These are phyloP conservation scores for Capsella rubella DNA, from an alignment of 441 rosid species.

Conservation along the genomic window DNA sequence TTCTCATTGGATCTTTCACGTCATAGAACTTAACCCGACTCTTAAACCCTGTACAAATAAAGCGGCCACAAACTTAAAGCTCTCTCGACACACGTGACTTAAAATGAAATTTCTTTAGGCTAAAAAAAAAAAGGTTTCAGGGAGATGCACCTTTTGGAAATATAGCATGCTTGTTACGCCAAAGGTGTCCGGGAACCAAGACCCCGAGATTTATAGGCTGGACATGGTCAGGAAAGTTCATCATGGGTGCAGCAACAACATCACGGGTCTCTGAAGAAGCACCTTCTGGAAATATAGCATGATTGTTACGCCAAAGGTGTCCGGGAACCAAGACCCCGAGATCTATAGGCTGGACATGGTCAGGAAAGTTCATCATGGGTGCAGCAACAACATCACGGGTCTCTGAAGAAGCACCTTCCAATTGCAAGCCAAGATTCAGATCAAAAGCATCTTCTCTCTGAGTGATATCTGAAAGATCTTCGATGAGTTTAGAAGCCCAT, in stretches of 20 bases:
- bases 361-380: slow-evolving; percentile 27
- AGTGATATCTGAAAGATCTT: not conserved
- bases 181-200: slow-evolving; percentile 54
- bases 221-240: slow-evolving; percentile 40
- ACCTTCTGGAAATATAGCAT: slow-evolving; percentile 86
- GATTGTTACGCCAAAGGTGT: slow-evolving; percentile 65
- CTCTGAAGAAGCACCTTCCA: slow-evolving; percentile 52
- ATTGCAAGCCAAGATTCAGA: slow-evolving; percentile 53
- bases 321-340: slow-evolving; percentile 59
- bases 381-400: not conserved
- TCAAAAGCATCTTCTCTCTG: slow-evolving; percentile 40
- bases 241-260: slow-evolving; percentile 7
- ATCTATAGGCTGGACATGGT: slow-evolving; percentile 55
- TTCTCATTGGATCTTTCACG: slow-evolving; percentile 63
- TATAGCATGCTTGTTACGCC: slow-evolving; percentile 70
- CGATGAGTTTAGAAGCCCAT: slow-evolving; percentile 46
- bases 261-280: not conserved
- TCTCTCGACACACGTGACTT: not conserved
- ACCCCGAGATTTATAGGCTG: slow-evolving; percentile 65
- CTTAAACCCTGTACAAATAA: slow-evolving; percentile 61
- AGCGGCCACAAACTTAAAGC: not conserved
- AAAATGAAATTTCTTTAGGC: not conserved
- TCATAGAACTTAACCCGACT: slow-evolving; percentile 72
- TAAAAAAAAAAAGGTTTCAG: not conserved
- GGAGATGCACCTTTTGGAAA: slow-evolving; percentile 69